Evolutionary conservation across 2,329 filamentous ascomycete genomes (phyloP), one percentile per base, ranked within the genome.

Genomic region (Fusarium setosum): DNA sequence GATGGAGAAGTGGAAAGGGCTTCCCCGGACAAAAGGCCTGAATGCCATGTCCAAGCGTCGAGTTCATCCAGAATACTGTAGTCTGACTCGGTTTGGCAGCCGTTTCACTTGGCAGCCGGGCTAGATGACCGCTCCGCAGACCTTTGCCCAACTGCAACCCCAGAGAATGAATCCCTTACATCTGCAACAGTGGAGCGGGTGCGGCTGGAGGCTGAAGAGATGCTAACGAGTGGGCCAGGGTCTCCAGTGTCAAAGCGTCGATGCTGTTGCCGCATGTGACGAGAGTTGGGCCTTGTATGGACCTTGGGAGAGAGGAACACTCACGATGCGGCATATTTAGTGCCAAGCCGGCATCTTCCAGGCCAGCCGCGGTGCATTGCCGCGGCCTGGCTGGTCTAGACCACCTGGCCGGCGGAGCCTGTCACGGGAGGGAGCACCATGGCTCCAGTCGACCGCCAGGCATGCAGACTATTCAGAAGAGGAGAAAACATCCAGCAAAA

Each of bases 211-310:
- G 26, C 26, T 34, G 40, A 24, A 52, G 23, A 15, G 21, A 54
- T 48, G 18, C 20, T 38, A 42, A 29, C 31, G 37, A 42, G 52
- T 40, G 41, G 45, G 20, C 45, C 38, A 23, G 20, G 26, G 44
- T 35, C 40, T 48, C 20, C 18, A 51, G 35, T 52, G 61, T 65
- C 61, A 60, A 61, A 61, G 56, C 61, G 61, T 53, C 40, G 37
- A 41, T 34, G 21, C 29, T 35, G 38, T 61, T 38, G 48, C 60
- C 59, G 47, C 59, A 48, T 32, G 37, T 37, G 17, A 35, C 54
- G 31, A 26, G 20, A 44, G 21, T 8, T 35, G 44, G 29, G 20
- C n/a, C 24, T n/a, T 32, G 13, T 42, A 40, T 45, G 10, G 23
- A 50, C 10, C 38, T 23, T n/a, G 29, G 5, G n/a, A 15, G 6